Conservation (phyloP, 106 monocot genomes). For the Posidonia australis region DNA sequence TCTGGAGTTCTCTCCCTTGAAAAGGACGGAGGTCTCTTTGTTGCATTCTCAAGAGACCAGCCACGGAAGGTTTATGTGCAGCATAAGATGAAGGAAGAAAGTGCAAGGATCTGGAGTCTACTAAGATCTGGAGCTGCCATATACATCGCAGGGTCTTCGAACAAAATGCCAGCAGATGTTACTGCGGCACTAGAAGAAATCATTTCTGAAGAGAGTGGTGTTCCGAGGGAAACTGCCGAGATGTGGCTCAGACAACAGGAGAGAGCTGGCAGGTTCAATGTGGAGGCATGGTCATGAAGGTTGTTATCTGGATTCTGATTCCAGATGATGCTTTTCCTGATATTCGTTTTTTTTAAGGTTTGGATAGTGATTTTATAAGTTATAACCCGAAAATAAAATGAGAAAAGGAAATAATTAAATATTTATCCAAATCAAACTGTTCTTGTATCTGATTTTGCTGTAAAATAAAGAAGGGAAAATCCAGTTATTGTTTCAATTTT, state of each 20-base stretch:
- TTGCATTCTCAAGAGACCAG: constrained; percentile 90
- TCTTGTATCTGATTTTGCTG: too few relatives aligned
- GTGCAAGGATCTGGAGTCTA: constrained; percentile 56
- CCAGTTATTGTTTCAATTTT: too few relatives aligned
- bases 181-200: constrained; percentile 58
- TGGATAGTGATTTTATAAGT: too few relatives aligned
- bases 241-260: constrained; percentile 56
- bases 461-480: too few relatives aligned
- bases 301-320: background rate
- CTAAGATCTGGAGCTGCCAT: constrained; percentile 47
- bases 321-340: background rate
- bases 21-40: constrained; percentile 79
- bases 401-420: too few relatives aligned
- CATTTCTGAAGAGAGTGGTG: constrained; percentile 40
- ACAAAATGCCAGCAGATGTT: constrained; percentile 87
- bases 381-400: too few relatives aligned
- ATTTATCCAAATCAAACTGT: too few relatives aligned
- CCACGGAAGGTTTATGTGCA: constrained; percentile 79
- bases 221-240: constrained; percentile 49
- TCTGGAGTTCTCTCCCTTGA: constrained; percentile 46
- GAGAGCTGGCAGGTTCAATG: constrained; percentile 44
- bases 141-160: constrained; percentile 77
- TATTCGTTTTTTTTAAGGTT: background rate
- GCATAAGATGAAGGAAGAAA: constrained; percentile 86
- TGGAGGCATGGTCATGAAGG: constrained; percentile 71